Evolutionary conservation across 495 filamentous ascomycete genomes (phyloP).

Genomic region (Penicillium nucicola): DNA sequence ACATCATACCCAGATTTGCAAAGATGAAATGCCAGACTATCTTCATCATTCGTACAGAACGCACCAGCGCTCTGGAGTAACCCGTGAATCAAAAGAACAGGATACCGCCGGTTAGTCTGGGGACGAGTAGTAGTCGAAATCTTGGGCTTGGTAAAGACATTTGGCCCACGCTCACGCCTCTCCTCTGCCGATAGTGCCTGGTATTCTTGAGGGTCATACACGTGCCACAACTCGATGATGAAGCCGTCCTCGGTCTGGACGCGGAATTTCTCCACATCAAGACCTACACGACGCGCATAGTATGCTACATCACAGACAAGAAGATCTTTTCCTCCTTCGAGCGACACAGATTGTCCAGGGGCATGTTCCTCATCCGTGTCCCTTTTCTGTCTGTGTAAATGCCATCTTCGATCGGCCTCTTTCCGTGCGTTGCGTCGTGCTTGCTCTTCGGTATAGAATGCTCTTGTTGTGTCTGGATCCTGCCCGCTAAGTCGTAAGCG

Average conservation of each 20-base stretch:
- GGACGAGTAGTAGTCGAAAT: conserved; percentile 1
- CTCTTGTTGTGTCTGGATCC: conserved; percentile 56
- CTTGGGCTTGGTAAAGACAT: conserved; percentile 28
- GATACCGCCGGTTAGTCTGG: conserved; percentile 63
- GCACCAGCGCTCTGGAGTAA: conserved; percentile 84
- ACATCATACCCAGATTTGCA: conserved; percentile 94
- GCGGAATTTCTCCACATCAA: conserved; percentile 78
- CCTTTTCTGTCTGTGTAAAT: conserved; percentile 38
- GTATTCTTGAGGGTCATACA: conserved; percentile 82
- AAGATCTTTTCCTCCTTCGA: conserved; percentile 76
- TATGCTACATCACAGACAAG: conserved; percentile 77
- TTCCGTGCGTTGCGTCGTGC: conserved; percentile 49
- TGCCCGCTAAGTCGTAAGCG: conserved; percentile 49
- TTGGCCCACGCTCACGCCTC: conserved; percentile 29
- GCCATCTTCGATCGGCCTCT: conserved; percentile 60
- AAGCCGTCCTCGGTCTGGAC: conserved; percentile 96
- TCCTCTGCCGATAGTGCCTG: conserved; percentile 40
- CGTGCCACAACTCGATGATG: conserved; percentile 81
- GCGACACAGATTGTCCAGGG: conserved; percentile 59
- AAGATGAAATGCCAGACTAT: conserved; percentile 86
- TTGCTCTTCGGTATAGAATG: conserved; percentile 71
- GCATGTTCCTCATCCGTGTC: conserved; percentile 35
- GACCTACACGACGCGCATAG: conserved; percentile 83
- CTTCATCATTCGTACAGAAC: conserved; percentile 87
- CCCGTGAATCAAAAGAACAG: conserved; percentile 85